Evolutionary conservation across 2,329 filamentous ascomycete species (phyloP).

Genomic region (Xylaria digitata): DNA sequence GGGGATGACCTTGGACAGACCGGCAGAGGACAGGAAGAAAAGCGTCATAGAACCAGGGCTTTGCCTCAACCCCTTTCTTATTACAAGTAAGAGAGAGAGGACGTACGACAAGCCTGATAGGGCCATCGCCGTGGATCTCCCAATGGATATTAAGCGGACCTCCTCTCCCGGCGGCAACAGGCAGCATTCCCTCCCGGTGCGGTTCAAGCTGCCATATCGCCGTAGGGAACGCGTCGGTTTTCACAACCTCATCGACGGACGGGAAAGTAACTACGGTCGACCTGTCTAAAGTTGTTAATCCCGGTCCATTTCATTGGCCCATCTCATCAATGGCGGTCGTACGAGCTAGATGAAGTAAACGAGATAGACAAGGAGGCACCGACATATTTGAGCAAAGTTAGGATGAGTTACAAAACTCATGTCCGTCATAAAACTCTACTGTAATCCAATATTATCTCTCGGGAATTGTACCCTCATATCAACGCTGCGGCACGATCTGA

Average conservation of each 20-base stretch:
- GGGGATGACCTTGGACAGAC: neutral
- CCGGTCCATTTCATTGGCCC: neutral
- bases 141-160: conserved; percentile 82
- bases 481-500: neutral
- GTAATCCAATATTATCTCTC: neutral
- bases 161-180: conserved; percentile 76
- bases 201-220: conserved; percentile 77
- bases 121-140: conserved; percentile 82
- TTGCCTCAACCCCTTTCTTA: neutral
- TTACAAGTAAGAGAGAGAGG: neutral
- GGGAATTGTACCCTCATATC: neutral
- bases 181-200: conserved; percentile 67
- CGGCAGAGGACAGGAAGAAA: neutral
- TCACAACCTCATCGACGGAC: conserved; percentile 45
- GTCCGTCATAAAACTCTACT: neutral
- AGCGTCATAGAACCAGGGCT: neutral
- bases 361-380: conserved; percentile 5
- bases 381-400: conserved; percentile 16
- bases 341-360: neutral
- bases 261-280: conserved; percentile 37
- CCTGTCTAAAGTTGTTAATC: conserved; percentile 25
- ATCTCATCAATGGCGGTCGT: neutral
- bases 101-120: conserved; percentile 78
- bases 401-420: neutral
- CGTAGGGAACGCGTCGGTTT: conserved; percentile 74